Evolutionary conservation across 805 yeast species (phyloP).

Genomic region (Candida peoriensis): DNA sequence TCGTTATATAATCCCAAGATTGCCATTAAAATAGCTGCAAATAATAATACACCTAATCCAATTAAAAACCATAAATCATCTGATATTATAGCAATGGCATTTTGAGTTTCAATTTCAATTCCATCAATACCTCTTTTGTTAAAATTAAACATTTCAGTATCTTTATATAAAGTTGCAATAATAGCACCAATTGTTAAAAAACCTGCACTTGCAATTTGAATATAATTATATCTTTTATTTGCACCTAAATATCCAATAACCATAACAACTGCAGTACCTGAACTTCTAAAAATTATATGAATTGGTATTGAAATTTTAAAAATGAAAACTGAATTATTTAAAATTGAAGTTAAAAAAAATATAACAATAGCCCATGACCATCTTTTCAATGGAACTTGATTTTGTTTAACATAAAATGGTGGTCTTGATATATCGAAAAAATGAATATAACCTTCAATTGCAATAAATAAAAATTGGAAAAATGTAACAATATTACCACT

Average conservation of each 20-base stretch:
- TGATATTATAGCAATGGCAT: slow-evolving; percentile 4
- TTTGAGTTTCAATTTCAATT: not conserved
- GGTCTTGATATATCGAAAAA: slow-evolving; percentile 28
- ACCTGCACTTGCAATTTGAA: slow-evolving; percentile 45
- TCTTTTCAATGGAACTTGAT: slow-evolving; percentile 36
- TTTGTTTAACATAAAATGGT: slow-evolving; percentile 27
- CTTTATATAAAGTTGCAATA: slow-evolving; percentile 32
- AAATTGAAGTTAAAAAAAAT: slow-evolving; percentile 43
- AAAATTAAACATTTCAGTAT: slow-evolving; percentile 19
- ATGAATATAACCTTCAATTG: slow-evolving; percentile 35
- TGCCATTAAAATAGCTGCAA: slow-evolving; percentile 49
- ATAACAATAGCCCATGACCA: slow-evolving; percentile 43
- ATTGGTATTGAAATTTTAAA: slow-evolving; percentile 57
- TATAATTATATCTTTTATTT: slow-evolving; percentile 36
- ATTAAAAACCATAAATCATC: slow-evolving; percentile 18
- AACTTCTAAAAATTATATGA: slow-evolving; percentile 60
- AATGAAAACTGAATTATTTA: slow-evolving; percentile 54
- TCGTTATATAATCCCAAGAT: slow-evolving; percentile 58
- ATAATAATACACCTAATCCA: slow-evolving; percentile 33
- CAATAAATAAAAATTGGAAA: slow-evolving; percentile 48
- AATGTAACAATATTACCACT: slow-evolving; percentile 53
- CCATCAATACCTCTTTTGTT: slow-evolving; percentile 17
- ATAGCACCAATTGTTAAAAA: slow-evolving; percentile 52
- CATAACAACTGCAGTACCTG: slow-evolving; percentile 59
- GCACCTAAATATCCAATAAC: slow-evolving; percentile 43